Evolutionary conservation across 331 rosid genomes (phyloP).

Genomic region (Pyracantha coccinea): DNA sequence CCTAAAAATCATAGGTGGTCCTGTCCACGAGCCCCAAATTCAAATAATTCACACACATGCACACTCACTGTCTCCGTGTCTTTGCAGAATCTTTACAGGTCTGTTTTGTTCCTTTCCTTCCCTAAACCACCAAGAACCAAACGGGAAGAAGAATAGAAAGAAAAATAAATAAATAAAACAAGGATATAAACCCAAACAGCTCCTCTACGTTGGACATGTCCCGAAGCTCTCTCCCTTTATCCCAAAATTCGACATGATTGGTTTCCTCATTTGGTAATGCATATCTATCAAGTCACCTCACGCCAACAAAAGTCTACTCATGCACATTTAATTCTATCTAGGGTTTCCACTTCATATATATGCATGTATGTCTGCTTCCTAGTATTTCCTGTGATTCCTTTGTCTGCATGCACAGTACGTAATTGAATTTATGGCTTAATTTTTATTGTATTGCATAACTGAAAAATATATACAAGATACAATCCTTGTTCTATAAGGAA

Average conservation of each 20-base stretch:
- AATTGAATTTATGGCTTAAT: too few species aligned
- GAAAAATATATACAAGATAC: too few species aligned
- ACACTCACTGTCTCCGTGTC: background rate
- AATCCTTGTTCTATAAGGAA: too few species aligned
- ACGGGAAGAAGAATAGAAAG: background rate
- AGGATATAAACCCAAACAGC: slow-evolving; percentile 22
- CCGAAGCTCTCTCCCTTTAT: slow-evolving; percentile 8
- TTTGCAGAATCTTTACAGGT: slow-evolving; percentile 59
- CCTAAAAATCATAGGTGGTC: slow-evolving; percentile 47
- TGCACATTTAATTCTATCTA: background rate
- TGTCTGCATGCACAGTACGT: background rate
- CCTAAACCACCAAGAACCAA: background rate
- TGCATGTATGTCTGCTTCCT: background rate
- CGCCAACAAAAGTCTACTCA: slow-evolving; percentile 8
- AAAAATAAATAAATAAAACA: background rate
- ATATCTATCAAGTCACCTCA: slow-evolving; percentile 20
- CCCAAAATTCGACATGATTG: slow-evolving; percentile 40
- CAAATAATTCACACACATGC: slow-evolving; percentile 10
- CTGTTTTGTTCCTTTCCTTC: slow-evolving; percentile 30
- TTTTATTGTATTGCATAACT: too few species aligned
- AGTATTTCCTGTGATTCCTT: background rate
- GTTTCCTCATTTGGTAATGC: slow-evolving; percentile 31
- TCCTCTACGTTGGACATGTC: slow-evolving; percentile 25
- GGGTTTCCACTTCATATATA: background rate
- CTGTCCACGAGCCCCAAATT: slow-evolving; percentile 19